Base-by-base conservation (phyloP, 768 basidiomycete species). In the Rhizopogon rudus region DNA sequence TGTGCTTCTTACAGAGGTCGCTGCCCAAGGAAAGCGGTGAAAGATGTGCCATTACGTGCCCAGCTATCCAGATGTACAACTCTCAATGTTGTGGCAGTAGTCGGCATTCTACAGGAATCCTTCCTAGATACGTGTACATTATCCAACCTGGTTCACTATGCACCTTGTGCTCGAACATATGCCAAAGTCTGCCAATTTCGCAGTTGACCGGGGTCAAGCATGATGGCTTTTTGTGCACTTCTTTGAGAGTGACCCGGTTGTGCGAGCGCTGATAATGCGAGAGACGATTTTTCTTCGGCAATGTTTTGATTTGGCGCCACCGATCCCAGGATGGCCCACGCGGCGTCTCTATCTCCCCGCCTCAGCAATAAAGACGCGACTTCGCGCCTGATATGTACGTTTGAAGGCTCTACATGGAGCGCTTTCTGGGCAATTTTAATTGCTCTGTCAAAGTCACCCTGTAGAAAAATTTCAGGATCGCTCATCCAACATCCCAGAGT, bases 171-270 rank as follows among this genome's bases (percentile, higher is more conserved):
- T 55, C 73, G 74, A 58, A 82, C 77, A 71, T 77, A 83, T 16
- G 81, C 84, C 56, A 91, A 64, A 25, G 78, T 76, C 61, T 76
- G 68, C 90, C 88, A 91, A 53, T 74, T 80, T 33, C 61, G 67
- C 53, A 63, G 37, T 17, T 77, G 74, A 61, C 78, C 82, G 16
- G 74, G 72, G 51, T 64, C 67, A 45, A 90, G 72, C 77, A 83
- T 76, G 48, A 90, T 73, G 1, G 82, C 82, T 63, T 81, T 81
- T 63, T 89, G 87, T 12, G 83, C 82, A 52, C 75, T 72, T 17
- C 66, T 71, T 46, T 76, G 63, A 2, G 79, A 60, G 25, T 56
- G 78, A 22, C 57, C 57, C 6, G 58, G 67, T 39, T 58, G 63
- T 22, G 80, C 74, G 37, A 85, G 68, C 1, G 84, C 83, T 39